phyloP scores from a whole-genome alignment of 805 yeast genomes.

The Saturnispora hagleri region DNA sequence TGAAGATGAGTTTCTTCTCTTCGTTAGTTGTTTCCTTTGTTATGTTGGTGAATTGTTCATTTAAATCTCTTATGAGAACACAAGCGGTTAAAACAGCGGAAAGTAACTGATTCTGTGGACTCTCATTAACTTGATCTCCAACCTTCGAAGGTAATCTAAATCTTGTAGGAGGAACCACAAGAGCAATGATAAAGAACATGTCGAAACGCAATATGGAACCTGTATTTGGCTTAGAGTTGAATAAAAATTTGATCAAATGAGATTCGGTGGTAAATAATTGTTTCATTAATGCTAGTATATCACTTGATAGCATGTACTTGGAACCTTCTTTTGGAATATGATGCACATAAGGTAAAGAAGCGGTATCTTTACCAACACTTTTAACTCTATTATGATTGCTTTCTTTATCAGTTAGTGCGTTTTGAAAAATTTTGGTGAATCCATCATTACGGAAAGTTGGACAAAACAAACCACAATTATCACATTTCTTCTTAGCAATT shows the following conservation, averaged over 20 bases:
- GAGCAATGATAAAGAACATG: slow-evolving; percentile 78
- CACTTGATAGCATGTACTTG: slow-evolving; percentile 80
- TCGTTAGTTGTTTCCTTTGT: slow-evolving; percentile 54
- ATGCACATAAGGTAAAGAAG: slow-evolving; percentile 24
- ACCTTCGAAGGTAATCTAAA: slow-evolving; percentile 94
- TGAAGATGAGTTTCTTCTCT: slow-evolving; percentile 60
- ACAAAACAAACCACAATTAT: slow-evolving; percentile 91
- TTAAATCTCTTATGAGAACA: slow-evolving; percentile 75
- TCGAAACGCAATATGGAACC: slow-evolving; percentile 51
- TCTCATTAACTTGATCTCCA: slow-evolving; percentile 95
- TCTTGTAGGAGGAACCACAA: slow-evolving; percentile 93
- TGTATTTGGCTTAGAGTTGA: slow-evolving; percentile 68
- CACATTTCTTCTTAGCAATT: slow-evolving; percentile 78
- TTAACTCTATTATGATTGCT: slow-evolving; percentile 70
- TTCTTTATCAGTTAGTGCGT: slow-evolving; percentile 76
- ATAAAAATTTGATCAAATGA: slow-evolving; percentile 55
- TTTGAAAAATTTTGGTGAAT: slow-evolving; percentile 83
- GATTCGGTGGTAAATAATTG: slow-evolving; percentile 71
- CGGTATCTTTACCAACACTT: slow-evolving; percentile 38
- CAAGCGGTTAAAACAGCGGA: slow-evolving; percentile 74
- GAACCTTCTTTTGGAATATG: slow-evolving; percentile 61
- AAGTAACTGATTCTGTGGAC: slow-evolving; percentile 81
- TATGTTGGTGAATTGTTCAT: slow-evolving; percentile 66
- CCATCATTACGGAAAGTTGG: slow-evolving; percentile 96
- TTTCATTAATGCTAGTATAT: slow-evolving; percentile 70